phyloP scores from a whole-genome alignment of 495 filamentous ascomycete genomes.

The Penicillium paxilli region DNA sequence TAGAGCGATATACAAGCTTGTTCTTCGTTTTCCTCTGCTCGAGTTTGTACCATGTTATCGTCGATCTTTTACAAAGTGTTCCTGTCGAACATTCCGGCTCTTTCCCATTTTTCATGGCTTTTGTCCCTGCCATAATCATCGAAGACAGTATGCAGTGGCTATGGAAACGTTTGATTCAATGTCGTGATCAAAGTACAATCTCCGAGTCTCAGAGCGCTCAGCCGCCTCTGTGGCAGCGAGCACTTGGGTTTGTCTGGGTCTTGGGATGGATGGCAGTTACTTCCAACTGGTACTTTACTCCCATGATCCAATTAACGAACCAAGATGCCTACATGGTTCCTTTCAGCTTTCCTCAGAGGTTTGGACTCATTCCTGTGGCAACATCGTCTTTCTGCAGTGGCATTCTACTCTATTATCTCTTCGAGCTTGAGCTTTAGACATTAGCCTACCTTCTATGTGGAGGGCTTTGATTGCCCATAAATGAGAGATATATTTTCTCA shows the following conservation, averaged over 20 bases:
- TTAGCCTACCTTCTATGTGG: background rate
- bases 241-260: conserved; percentile 7
- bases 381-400: background rate
- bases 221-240: background rate
- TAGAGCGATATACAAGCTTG: conserved; percentile 34
- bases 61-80: conserved; percentile 20
- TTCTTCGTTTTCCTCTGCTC: conserved; percentile 34
- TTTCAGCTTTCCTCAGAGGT: background rate
- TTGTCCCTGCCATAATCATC: conserved; percentile 5
- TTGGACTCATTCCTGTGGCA: background rate
- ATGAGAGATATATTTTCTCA: too few species aligned
- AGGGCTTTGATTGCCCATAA: background rate
- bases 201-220: background rate
- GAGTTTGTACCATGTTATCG: conserved; percentile 25
- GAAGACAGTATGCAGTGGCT: conserved; percentile 7
- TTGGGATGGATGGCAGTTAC: conserved; percentile 12
- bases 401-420: background rate
- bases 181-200: background rate
- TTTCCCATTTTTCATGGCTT: conserved; percentile 10
- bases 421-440: conserved; percentile 2
- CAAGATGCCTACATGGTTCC: conserved; percentile 14
- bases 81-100: conserved; percentile 16
- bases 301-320: conserved; percentile 12
- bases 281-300: conserved; percentile 18
- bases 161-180: background rate